Evolutionary conservation across 2,329 filamentous ascomycete genomes (phyloP).

Genomic region (Fragosphaeria purpurea): DNA sequence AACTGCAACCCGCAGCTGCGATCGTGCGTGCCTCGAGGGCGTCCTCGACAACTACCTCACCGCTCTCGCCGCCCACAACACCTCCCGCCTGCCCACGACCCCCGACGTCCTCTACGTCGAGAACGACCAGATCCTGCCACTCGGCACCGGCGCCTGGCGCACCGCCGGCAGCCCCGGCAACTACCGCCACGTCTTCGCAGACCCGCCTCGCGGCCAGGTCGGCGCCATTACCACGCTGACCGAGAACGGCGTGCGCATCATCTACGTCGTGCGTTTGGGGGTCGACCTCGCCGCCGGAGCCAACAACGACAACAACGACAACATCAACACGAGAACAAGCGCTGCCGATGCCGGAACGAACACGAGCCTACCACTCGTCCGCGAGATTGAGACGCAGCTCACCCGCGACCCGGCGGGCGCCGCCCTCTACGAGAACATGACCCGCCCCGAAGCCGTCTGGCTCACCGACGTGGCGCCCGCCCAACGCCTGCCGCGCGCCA

Average conservation of each 20-base stretch:
- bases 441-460: slow-evolving; percentile 4
- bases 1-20: neutral
- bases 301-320: too few species aligned
- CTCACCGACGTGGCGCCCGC: neutral
- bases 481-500: slow-evolving; percentile 1
- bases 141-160: slow-evolving; percentile 3
- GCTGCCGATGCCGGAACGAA: neutral
- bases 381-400: slow-evolving; percentile 8
- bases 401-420: slow-evolving; percentile 5
- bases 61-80: slow-evolving; percentile 1
- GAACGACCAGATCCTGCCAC: slow-evolving; percentile 5
- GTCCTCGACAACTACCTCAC: neutral
- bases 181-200: slow-evolving; percentile 8
- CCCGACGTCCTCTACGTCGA: slow-evolving; percentile 3
- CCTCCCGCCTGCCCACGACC: neutral
- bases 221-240: slow-evolving; percentile 8
- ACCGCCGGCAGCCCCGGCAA: slow-evolving; percentile 3
- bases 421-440: neutral
- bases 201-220: slow-evolving; percentile 5
- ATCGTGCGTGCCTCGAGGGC: slow-evolving; percentile 1
- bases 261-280: slow-evolving; percentile 5
- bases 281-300: neutral
- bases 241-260: slow-evolving; percentile 7
- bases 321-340: too few species aligned
- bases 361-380: neutral